Evolutionary conservation across 805 yeast genomes (phyloP).

Genomic region (Pichia kluyveri): DNA sequence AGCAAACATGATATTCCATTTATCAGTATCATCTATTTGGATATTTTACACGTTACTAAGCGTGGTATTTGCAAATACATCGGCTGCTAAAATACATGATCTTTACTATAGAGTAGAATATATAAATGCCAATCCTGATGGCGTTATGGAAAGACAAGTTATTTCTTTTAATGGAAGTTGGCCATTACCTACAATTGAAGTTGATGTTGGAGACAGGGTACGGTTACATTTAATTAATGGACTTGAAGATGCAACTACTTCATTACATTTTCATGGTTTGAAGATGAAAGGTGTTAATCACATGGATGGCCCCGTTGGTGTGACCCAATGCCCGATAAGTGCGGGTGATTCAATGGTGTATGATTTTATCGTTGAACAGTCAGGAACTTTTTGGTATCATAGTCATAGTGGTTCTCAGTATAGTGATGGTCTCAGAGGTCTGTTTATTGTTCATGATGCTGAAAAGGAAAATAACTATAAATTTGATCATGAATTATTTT

Average conservation of each 20-base stretch:
- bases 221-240: slow-evolving; percentile 55
- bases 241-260: slow-evolving; percentile 38
- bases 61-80: background rate
- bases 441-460: slow-evolving; percentile 54
- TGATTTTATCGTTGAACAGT: slow-evolving; percentile 65
- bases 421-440: slow-evolving; percentile 68
- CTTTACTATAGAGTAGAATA: slow-evolving; percentile 51
- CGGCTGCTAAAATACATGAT: slow-evolving; percentile 35
- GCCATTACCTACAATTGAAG: slow-evolving; percentile 67
- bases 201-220: slow-evolving; percentile 55
- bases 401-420: slow-evolving; percentile 72
- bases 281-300: slow-evolving; percentile 50
- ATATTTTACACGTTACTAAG: background rate
- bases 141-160: slow-evolving; percentile 42
- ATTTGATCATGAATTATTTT: slow-evolving; percentile 52
- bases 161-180: slow-evolving; percentile 62
- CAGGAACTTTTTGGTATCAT: slow-evolving; percentile 81
- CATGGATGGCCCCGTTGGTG: slow-evolving; percentile 77
- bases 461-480: slow-evolving; percentile 38
- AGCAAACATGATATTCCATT: background rate
- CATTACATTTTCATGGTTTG: slow-evolving; percentile 75
- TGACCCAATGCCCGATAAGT: slow-evolving; percentile 72
- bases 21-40: background rate
- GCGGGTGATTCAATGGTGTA: slow-evolving; percentile 59
- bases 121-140: slow-evolving; percentile 62